These are phyloP conservation scores for Melampsora abietis-canadensis DNA, from an alignment of 1,284 basidiomycete species.

Conservation along the genomic window DNA sequence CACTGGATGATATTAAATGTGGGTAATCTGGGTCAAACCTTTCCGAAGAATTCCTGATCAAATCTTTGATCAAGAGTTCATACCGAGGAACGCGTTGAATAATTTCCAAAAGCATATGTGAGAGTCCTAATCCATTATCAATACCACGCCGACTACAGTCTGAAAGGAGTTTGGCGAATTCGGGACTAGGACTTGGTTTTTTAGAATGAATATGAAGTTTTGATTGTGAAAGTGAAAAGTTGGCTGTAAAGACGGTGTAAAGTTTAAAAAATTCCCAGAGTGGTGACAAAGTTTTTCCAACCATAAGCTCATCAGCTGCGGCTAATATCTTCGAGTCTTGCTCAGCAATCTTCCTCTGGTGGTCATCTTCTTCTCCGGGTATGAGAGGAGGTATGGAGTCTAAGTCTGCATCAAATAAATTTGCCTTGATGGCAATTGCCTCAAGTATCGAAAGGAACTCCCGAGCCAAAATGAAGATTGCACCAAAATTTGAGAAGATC, in stretches of 20 bases:
- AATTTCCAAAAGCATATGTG: conserved; percentile 78
- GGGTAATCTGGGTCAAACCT: conserved; percentile 63
- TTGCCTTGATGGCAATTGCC: conserved; percentile 4
- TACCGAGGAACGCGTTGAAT: conserved; percentile 83
- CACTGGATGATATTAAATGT: conserved; percentile 62
- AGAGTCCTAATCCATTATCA: conserved; percentile 68
- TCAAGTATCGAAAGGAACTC: conserved; percentile 24
- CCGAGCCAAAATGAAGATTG: conserved; percentile 23
- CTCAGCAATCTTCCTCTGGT: background rate
- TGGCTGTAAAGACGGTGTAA: conserved; percentile 75
- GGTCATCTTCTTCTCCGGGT: background rate
- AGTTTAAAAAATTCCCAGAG: conserved; percentile 71
- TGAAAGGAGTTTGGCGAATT: conserved; percentile 59
- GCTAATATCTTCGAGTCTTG: background rate
- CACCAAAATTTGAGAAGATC: conserved; percentile 37
- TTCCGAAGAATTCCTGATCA: conserved; percentile 64
- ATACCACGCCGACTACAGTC: conserved; percentile 61
- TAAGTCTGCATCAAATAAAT: conserved; percentile 18
- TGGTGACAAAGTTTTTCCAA: conserved; percentile 59
- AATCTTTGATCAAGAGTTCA: conserved; percentile 70
- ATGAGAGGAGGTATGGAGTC: background rate
- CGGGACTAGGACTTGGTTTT: conserved; percentile 57
- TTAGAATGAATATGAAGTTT: conserved; percentile 58
- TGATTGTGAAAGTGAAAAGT: conserved; percentile 67
- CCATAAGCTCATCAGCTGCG: conserved; percentile 20